phyloP scores from a whole-genome alignment of 176 grass and related monocot species.

The Rhynchospora breviuscula region DNA sequence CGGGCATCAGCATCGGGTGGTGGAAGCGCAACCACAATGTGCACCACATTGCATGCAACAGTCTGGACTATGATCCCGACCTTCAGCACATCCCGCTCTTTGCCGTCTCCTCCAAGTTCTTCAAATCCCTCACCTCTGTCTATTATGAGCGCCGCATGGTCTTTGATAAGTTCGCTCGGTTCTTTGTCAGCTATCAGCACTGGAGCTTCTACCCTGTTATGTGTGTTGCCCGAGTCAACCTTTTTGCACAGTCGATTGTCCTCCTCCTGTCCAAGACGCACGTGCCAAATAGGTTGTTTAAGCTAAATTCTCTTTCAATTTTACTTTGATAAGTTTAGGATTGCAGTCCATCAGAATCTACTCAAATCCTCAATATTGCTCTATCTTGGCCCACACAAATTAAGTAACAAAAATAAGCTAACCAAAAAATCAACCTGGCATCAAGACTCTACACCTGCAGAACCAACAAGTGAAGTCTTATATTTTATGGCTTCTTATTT shows the following conservation, averaged over 20 bases:
- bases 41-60: conserved; percentile 51
- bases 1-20: conserved; percentile 45
- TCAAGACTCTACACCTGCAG: background rate
- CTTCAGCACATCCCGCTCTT: conserved; percentile 43
- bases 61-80: conserved; percentile 41
- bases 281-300: conserved; percentile 8
- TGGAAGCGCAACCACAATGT: conserved; percentile 46
- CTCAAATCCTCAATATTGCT: background rate
- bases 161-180: conserved; percentile 18
- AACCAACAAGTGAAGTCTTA: background rate
- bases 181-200: conserved; percentile 50
- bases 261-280: conserved; percentile 25
- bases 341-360: background rate
- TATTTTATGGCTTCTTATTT: background rate
- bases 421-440: background rate
- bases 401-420: background rate
- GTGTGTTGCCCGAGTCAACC: conserved; percentile 38
- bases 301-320: background rate
- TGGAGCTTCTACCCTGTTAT: conserved; percentile 51
- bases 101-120: conserved; percentile 35
- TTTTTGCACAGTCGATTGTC: conserved; percentile 25
- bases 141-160: conserved; percentile 32
- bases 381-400: background rate
- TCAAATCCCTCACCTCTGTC: conserved; percentile 33
- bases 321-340: background rate